phyloP scores from a whole-genome alignment of 2,329 filamentous ascomycete species.

The Graphilbum ipis-grandicollis region DNA sequence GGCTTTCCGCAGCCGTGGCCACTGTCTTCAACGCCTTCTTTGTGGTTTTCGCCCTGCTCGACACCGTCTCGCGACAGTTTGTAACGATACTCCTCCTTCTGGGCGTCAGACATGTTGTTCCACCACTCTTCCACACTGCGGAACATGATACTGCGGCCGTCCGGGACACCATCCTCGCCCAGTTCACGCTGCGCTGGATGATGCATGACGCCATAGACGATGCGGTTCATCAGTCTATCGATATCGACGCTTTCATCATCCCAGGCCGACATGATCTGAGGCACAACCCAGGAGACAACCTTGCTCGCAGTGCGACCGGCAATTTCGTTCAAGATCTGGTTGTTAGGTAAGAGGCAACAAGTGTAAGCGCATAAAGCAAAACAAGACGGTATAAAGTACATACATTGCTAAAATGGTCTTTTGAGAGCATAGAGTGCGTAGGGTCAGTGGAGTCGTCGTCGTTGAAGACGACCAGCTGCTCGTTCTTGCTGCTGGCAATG shows the following conservation, averaged over 20 bases:
- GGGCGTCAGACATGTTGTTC: slow-evolving; percentile 43
- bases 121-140: slow-evolving; percentile 72
- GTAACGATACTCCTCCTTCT: slow-evolving; percentile 49
- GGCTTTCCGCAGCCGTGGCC: slow-evolving; percentile 72
- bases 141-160: slow-evolving; percentile 66
- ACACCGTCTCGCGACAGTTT: slow-evolving; percentile 71
- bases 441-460: slow-evolving; percentile 64
- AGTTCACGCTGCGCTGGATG: slow-evolving; percentile 64
- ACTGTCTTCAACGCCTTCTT: slow-evolving; percentile 64
- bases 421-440: slow-evolving; percentile 89
- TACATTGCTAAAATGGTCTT: slow-evolving; percentile 84
- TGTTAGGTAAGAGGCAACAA: too few relatives aligned
- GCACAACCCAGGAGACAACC: slow-evolving; percentile 70
- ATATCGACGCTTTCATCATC: slow-evolving; percentile 60
- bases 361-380: neutral
- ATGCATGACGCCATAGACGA: slow-evolving; percentile 70
- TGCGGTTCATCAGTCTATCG: slow-evolving; percentile 52
- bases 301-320: slow-evolving; percentile 68
- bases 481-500: slow-evolving; percentile 65
- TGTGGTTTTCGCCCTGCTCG: slow-evolving; percentile 64
- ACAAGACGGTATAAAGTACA: neutral
- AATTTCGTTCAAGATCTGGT: slow-evolving; percentile 65
- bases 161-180: slow-evolving; percentile 51
- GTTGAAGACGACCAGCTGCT: slow-evolving; percentile 76
- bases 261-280: slow-evolving; percentile 76